phyloP scores from a whole-genome alignment of 805 yeast genomes.

The Limtongozyma cylindracea region DNA sequence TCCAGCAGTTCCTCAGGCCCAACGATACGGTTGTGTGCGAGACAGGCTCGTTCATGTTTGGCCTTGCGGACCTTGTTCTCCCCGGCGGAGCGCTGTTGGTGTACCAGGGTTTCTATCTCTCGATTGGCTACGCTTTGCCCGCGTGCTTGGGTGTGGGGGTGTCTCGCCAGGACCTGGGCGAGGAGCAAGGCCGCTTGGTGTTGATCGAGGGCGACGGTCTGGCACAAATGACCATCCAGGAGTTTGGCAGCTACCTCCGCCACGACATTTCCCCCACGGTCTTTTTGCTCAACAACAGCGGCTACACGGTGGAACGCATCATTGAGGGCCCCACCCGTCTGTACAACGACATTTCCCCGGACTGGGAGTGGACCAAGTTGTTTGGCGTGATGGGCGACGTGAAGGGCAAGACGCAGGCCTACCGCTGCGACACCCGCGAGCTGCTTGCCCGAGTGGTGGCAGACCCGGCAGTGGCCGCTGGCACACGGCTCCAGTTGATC shows the following conservation, averaged over 20 bases:
- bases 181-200: too few relatives aligned
- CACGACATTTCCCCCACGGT: slow-evolving; percentile 40
- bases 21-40: slow-evolving; percentile 59
- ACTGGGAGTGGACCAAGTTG: slow-evolving; percentile 62
- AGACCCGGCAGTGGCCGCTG: too few relatives aligned
- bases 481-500: too few relatives aligned
- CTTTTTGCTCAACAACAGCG: slow-evolving; percentile 59
- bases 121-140: slow-evolving; percentile 79
- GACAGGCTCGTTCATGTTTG: slow-evolving; percentile 69
- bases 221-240: slow-evolving; percentile 87
- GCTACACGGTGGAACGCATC: slow-evolving; percentile 76
- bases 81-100: slow-evolving; percentile 24
- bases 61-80: slow-evolving; percentile 37
- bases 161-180: too few relatives aligned
- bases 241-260: slow-evolving; percentile 38
- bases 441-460: too few relatives aligned
- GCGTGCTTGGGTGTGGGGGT: slow-evolving; percentile 43
- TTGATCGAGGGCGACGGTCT: slow-evolving; percentile 83
- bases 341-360: slow-evolving; percentile 62
- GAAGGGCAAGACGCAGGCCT: slow-evolving; percentile 5
- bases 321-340: slow-evolving; percentile 54
- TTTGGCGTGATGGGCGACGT: slow-evolving; percentile 38
- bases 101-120: slow-evolving; percentile 55
- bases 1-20: slow-evolving; percentile 22
- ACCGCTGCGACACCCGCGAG: not conserved